phyloP scores from a whole-genome alignment of 1,284 basidiomycete species.

The Ceratobasidium sp. region DNA sequence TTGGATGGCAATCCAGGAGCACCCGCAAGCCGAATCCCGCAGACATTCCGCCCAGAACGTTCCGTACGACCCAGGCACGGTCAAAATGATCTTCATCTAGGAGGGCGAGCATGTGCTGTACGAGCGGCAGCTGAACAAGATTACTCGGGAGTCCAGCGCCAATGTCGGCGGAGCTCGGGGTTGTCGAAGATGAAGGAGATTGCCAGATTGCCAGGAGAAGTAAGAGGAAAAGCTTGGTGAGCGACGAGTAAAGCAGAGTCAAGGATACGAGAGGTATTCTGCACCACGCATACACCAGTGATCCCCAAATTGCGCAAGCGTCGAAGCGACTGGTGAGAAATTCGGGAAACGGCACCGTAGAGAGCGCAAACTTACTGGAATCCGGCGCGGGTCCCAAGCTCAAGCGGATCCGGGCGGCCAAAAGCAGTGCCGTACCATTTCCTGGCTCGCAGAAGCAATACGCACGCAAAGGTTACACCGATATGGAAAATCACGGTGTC shows the following conservation, averaged over 20 bases:
- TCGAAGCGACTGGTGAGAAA: background rate
- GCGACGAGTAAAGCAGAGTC: conserved; percentile 86
- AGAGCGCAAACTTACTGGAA: conserved; percentile 8
- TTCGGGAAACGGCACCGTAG: too few species aligned
- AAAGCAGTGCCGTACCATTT: conserved; percentile 55
- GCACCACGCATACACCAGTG: background rate
- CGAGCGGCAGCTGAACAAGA: conserved; percentile 46
- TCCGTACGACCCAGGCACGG: conserved; percentile 86
- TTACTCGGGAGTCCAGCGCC: conserved; percentile 55
- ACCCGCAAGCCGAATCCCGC: conserved; percentile 80
- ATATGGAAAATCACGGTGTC: conserved; percentile 80
- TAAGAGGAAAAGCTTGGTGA: conserved; percentile 88
- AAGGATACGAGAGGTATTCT: conserved; percentile 83
- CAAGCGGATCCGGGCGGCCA: background rate
- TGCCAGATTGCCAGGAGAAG: conserved; percentile 88
- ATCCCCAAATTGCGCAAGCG: conserved; percentile 7
- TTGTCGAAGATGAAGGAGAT: conserved; percentile 59
- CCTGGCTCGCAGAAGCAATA: conserved; percentile 63
- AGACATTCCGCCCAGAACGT: conserved; percentile 87
- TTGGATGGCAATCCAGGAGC: conserved; percentile 79
- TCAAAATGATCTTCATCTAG: conserved; percentile 78
- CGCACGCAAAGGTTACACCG: conserved; percentile 72
- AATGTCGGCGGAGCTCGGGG: conserved; percentile 56
- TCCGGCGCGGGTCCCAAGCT: conserved; percentile 15
- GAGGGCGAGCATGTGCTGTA: conserved; percentile 22